These are phyloP conservation scores for Scheffersomyces lignosus DNA, from an alignment of 805 yeast genomes.

Conservation along the genomic window DNA sequence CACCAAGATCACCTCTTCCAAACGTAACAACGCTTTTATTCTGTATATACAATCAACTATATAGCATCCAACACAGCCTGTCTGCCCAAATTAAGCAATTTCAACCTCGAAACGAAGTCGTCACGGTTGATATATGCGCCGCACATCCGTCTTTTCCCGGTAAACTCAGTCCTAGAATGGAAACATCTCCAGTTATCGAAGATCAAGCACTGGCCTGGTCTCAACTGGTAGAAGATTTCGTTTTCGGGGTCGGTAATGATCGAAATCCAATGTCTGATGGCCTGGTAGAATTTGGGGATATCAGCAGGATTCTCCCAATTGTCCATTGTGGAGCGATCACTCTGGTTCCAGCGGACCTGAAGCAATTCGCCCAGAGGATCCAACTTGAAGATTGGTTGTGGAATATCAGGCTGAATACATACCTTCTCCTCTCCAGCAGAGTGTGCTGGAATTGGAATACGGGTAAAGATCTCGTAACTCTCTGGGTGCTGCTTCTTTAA, in stretches of 20 bases:
- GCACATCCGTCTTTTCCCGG: slow-evolving; percentile 69
- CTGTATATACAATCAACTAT: not conserved
- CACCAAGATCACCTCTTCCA: too few species aligned
- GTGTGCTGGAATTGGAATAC: slow-evolving; percentile 61
- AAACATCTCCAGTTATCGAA: slow-evolving; percentile 75
- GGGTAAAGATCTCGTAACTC: slow-evolving; percentile 49
- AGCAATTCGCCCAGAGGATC: slow-evolving; percentile 50
- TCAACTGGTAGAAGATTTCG: slow-evolving; percentile 53
- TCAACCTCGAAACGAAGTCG: slow-evolving; percentile 51
- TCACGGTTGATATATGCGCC: slow-evolving; percentile 72
- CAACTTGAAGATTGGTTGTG: slow-evolving; percentile 60
- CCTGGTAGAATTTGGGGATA: slow-evolving; percentile 54
- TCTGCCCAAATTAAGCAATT: slow-evolving; percentile 50
- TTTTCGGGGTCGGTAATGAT: slow-evolving; percentile 51
- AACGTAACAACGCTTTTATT: too few species aligned
- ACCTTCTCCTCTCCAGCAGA: slow-evolving; percentile 70
- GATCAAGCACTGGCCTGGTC: slow-evolving; percentile 65
- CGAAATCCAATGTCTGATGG: slow-evolving; percentile 56
- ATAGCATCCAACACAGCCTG: slow-evolving; percentile 40
- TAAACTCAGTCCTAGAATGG: slow-evolving; percentile 66
- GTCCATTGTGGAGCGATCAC: slow-evolving; percentile 65
- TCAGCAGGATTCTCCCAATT: slow-evolving; percentile 48
- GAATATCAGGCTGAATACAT: slow-evolving; percentile 56
- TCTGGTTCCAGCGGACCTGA: slow-evolving; percentile 72
- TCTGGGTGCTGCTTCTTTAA: slow-evolving; percentile 49